These are phyloP conservation scores for Fusarium anthophilum DNA, from an alignment of 2,329 filamentous ascomycete genomes.

Conservation along the genomic window DNA sequence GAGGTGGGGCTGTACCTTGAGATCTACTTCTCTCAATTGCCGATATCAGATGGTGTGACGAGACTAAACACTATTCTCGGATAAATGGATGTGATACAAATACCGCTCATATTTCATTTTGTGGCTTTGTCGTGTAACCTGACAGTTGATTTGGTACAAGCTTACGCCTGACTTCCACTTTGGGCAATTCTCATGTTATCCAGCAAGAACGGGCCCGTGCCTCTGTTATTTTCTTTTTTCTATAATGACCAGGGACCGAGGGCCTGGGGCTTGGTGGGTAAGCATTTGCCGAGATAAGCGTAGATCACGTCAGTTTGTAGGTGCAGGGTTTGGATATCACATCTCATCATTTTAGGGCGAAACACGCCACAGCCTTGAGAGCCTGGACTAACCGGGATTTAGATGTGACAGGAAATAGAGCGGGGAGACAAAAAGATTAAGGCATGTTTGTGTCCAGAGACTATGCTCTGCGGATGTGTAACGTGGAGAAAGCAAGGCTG, in stretches of 20 bases:
- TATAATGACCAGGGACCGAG: not conserved
- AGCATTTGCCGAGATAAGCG: not conserved
- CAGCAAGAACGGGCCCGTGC: not conserved
- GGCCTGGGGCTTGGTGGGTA: not conserved
- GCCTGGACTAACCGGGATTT: not conserved
- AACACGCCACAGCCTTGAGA: not conserved
- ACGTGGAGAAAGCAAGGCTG: not conserved
- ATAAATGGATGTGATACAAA: not conserved
- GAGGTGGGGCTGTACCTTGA: not conserved
- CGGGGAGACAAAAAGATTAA: not conserved
- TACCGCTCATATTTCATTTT: not conserved
- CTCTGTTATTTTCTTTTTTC: not conserved
- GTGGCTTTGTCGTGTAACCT: not conserved
- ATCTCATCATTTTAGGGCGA: constrained; percentile 1
- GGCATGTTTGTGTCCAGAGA: rapidly evolving
- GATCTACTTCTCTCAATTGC: not conserved
- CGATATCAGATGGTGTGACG: not conserved
- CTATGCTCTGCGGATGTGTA: not conserved
- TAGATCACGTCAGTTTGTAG: not conserved
- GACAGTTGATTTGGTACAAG: not conserved
- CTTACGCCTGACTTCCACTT: not conserved
- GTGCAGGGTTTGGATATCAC: not conserved
- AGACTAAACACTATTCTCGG: not conserved
- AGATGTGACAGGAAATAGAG: not conserved
- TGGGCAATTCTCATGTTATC: not conserved